These are phyloP conservation scores for Tympanopsis confertula DNA, from an alignment of 2,329 filamentous ascomycete species.

Conservation along the genomic window DNA sequence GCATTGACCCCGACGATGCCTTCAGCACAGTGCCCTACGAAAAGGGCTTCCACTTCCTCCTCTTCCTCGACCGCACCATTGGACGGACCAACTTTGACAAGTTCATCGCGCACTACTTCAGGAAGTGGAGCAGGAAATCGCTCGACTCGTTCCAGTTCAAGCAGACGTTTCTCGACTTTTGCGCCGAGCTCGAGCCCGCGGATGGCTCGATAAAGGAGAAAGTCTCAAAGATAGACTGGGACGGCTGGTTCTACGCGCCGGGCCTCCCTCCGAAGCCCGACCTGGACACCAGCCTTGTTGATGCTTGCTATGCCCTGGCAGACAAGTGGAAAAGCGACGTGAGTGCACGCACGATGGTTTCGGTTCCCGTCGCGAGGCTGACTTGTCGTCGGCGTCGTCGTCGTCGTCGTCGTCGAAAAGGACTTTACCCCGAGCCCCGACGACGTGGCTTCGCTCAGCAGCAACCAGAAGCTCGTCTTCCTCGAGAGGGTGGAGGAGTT, in stretches of 20 bases:
- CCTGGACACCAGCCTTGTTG: slow-evolving; percentile 80
- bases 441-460: slow-evolving; percentile 66
- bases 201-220: slow-evolving; percentile 46
- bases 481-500: slow-evolving; percentile 68
- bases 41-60: slow-evolving; percentile 91
- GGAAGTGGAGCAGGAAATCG: slow-evolving; percentile 71
- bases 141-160: slow-evolving; percentile 94
- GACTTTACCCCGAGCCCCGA: slow-evolving; percentile 50
- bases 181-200: slow-evolving; percentile 44
- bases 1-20: slow-evolving; percentile 87
- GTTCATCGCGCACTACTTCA: slow-evolving; percentile 94
- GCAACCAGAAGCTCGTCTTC: slow-evolving; percentile 86
- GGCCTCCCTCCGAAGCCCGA: slow-evolving; percentile 82
- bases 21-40: slow-evolving; percentile 91
- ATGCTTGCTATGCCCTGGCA: slow-evolving; percentile 73
- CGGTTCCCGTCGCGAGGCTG: slow-evolving; percentile 11
- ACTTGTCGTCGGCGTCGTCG: slow-evolving; percentile 12
- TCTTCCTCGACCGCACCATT: slow-evolving; percentile 75
- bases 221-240: slow-evolving; percentile 72
- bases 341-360: no score
- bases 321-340: slow-evolving; percentile 64
- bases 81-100: slow-evolving; percentile 81
- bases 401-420: slow-evolving; percentile 6
- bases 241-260: slow-evolving; percentile 76
- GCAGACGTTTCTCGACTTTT: slow-evolving; percentile 75